Evolutionary conservation across 768 basidiomycete species (phyloP).

Genomic region (Coprinopsis cinerea): DNA sequence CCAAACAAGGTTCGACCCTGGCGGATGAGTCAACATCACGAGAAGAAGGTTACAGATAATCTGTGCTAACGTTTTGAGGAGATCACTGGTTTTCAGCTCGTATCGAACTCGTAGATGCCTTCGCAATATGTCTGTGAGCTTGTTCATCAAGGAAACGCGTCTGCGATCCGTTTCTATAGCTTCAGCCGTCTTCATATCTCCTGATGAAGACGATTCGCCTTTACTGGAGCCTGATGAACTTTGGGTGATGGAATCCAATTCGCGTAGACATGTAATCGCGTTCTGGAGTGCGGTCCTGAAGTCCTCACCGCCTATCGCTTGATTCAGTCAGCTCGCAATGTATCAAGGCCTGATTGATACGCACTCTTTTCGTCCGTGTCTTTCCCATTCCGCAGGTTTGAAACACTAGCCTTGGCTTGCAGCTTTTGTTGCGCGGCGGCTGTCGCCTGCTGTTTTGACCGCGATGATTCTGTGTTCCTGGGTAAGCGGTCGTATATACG

Average conservation of each 20-base stretch:
- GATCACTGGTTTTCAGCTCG: conserved; percentile 62
- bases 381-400: conserved; percentile 14
- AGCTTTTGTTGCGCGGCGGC: conserved; percentile 18
- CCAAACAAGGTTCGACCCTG: conserved; percentile 74
- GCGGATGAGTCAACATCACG: not conserved
- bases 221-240: conserved; percentile 25
- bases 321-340: not conserved
- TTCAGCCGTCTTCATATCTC: conserved; percentile 22
- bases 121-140: conserved; percentile 59
- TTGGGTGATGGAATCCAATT: conserved; percentile 43
- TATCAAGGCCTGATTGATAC: conserved; percentile 6
- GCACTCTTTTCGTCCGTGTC: conserved; percentile 36
- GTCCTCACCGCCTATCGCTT: conserved; percentile 46
- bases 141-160: conserved; percentile 58
- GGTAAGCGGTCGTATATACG: conserved; percentile 6
- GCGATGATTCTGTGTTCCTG: conserved; percentile 5
- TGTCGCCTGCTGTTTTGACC: conserved; percentile 8
- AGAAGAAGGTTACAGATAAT: not conserved
- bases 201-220: conserved; percentile 29
- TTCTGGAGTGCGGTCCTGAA: conserved; percentile 67
- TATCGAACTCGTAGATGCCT: conserved; percentile 71
- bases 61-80: conserved; percentile 59
- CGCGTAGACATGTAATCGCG: conserved; percentile 52
- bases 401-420: conserved; percentile 12
- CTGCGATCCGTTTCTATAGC: conserved; percentile 44